These are phyloP conservation scores for Phytophthora agathidicida DNA, from an alignment of 352 stramenopile genomes.

Conservation along the genomic window DNA sequence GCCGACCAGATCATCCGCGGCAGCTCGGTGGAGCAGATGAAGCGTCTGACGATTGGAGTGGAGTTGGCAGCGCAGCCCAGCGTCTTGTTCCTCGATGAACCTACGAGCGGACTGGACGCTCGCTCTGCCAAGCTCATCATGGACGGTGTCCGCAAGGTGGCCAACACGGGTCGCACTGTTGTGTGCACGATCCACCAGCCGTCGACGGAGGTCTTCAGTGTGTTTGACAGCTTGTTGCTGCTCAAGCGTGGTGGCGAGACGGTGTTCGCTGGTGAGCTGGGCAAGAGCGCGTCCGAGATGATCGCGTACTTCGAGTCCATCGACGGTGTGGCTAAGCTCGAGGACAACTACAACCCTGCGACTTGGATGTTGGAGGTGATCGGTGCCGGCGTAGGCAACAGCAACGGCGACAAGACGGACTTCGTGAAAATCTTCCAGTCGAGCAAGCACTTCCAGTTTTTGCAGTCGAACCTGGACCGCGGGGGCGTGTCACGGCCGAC, in stretches of 20 bases:
- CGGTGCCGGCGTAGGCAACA: slow-evolving; percentile 43
- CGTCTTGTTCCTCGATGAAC: slow-evolving; percentile 54
- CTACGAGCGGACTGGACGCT: slow-evolving; percentile 85
- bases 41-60: slow-evolving; percentile 31
- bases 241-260: slow-evolving; percentile 8
- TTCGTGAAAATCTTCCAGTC: slow-evolving; percentile 37
- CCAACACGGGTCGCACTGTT: no score
- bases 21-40: slow-evolving; percentile 14
- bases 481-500: slow-evolving; percentile 34
- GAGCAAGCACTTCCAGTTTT: slow-evolving; percentile 26
- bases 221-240: slow-evolving; percentile 6
- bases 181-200: no score
- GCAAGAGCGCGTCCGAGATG: slow-evolving; percentile 35
- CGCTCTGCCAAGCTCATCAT: no score
- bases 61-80: slow-evolving; percentile 12
- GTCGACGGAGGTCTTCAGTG: slow-evolving; percentile 81
- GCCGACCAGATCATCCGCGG: slow-evolving; percentile 33
- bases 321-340: slow-evolving; percentile 45
- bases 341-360: slow-evolving; percentile 76
- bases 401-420: slow-evolving; percentile 23
- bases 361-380: slow-evolving; percentile 36
- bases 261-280: slow-evolving; percentile 45
- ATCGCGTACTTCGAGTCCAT: slow-evolving; percentile 9
- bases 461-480: slow-evolving; percentile 35
- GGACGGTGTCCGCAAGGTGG: no score